These are phyloP conservation scores for Fusarium pseudocircinatum DNA, from an alignment of 2,329 filamentous ascomycete genomes.

Conservation along the genomic window DNA sequence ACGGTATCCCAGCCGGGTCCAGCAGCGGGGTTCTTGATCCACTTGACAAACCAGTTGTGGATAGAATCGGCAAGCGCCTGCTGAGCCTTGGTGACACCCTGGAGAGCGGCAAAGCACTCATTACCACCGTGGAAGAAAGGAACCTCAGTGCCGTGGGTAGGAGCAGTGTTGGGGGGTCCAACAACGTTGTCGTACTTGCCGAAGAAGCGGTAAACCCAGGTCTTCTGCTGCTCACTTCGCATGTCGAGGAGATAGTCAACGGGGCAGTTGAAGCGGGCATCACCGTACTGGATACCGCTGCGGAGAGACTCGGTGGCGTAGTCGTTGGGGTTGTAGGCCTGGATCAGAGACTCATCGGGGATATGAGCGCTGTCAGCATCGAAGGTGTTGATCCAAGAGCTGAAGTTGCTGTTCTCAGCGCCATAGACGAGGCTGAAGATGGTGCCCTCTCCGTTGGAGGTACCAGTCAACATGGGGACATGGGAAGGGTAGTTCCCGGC, in stretches of 20 bases:
- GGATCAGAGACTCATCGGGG: constrained; percentile 19
- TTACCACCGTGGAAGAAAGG: constrained; percentile 59
- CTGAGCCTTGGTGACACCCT: constrained; percentile 49
- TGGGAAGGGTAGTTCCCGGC: constrained; percentile 45
- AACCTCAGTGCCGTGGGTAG: constrained; percentile 47
- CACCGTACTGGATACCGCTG: constrained; percentile 56
- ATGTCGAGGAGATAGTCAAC: constrained; percentile 53
- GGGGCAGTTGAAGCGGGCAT: constrained; percentile 57
- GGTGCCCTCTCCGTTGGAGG: constrained; percentile 49
- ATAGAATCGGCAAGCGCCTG: constrained; percentile 54
- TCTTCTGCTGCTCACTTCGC: constrained; percentile 49
- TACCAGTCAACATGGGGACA: constrained; percentile 50
- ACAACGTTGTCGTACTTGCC: constrained; percentile 54
- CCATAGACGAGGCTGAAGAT: constrained; percentile 51
- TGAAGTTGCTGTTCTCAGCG: constrained; percentile 43
- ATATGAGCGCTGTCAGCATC: constrained; percentile 37
- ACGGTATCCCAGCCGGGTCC: constrained; percentile 54
- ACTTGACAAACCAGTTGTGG: constrained; percentile 54
- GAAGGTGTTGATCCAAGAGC: constrained; percentile 40
- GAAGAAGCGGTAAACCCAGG: constrained; percentile 57
- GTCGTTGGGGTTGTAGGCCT: constrained; percentile 42
- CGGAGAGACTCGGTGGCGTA: constrained; percentile 50
- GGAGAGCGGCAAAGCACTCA: constrained; percentile 50
- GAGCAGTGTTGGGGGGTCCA: constrained; percentile 39
- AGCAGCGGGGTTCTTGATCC: constrained; percentile 55